These are phyloP conservation scores for Thalassiosira livingstoniorum DNA, from an alignment of 352 stramenopile genomes.

Conservation along the genomic window DNA sequence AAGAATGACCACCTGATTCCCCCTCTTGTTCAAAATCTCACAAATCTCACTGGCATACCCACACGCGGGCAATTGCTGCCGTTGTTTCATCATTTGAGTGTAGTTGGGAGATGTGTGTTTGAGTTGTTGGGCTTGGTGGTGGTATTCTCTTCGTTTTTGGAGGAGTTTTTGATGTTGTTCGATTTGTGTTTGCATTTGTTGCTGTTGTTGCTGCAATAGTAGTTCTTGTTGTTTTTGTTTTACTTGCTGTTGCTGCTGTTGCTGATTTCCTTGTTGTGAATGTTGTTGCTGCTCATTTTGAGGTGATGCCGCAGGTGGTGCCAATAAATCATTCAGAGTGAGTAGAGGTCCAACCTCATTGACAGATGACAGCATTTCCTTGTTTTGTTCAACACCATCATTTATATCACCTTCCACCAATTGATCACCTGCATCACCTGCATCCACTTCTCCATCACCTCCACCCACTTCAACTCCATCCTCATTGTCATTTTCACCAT, in stretches of 20 bases:
- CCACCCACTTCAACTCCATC: conserved; percentile 17
- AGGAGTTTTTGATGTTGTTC: conserved; percentile 83
- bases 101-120: conserved; percentile 55
- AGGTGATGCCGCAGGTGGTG: conserved; percentile 9
- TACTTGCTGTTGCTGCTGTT: background rate
- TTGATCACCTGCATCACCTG: background rate
- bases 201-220: background rate
- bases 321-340: too few species aligned
- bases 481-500: conserved; percentile 16
- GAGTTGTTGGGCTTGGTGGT: conserved; percentile 25
- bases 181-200: background rate
- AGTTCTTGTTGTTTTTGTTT: background rate
- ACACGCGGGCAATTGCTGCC: conserved; percentile 77
- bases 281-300: conserved; percentile 19
- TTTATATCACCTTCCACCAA: conserved; percentile 9
- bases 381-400: background rate
- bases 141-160: conserved; percentile 75
- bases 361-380: background rate
- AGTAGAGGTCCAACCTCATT: background rate
- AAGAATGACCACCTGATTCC: conserved; percentile 90
- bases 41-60: conserved; percentile 74
- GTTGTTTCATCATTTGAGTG: conserved; percentile 58
- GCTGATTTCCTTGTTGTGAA: background rate
- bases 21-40: conserved; percentile 63
- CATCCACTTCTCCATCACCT: background rate